These are phyloP conservation scores for Byssothecium circinans DNA, from an alignment of 2,329 filamentous ascomycete species.

Conservation along the genomic window DNA sequence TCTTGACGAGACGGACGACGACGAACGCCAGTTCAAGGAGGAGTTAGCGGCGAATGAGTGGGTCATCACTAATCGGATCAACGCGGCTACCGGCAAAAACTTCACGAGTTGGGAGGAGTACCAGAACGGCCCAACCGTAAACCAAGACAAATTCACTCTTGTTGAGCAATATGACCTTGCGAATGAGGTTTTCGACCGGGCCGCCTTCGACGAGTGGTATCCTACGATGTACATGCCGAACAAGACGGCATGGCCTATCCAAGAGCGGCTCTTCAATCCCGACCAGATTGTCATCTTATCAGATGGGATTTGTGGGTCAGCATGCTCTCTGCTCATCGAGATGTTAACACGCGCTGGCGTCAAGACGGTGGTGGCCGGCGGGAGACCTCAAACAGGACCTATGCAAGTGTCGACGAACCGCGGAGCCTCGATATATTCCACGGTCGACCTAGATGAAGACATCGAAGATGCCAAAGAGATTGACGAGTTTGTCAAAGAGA, in stretches of 20 bases:
- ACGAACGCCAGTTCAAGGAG: slow-evolving; percentile 4
- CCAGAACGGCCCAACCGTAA: slow-evolving; percentile 22
- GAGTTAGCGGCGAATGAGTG: slow-evolving; percentile 11
- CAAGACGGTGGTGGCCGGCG: slow-evolving; percentile 58
- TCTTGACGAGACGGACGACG: slow-evolving; percentile 2
- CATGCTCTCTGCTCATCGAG: slow-evolving; percentile 58
- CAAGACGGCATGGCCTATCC: slow-evolving; percentile 1
- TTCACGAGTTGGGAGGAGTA: slow-evolving; percentile 48
- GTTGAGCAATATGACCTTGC: slow-evolving; percentile 12
- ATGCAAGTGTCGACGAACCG: slow-evolving; percentile 64
- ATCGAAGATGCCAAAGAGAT: slow-evolving; percentile 12
- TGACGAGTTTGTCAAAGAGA: slow-evolving; percentile 2
- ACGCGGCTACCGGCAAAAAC: slow-evolving; percentile 18
- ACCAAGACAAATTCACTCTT: slow-evolving; percentile 18
- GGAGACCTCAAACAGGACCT: slow-evolving; percentile 53
- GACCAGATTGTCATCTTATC: slow-evolving; percentile 46
- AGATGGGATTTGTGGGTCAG: slow-evolving; percentile 59
- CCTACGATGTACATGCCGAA: slow-evolving; percentile 6
- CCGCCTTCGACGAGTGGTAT: slow-evolving; percentile 14
- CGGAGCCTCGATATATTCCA: slow-evolving; percentile 47
- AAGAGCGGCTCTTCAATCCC: slow-evolving; percentile 3
- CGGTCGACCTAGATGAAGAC: slow-evolving; percentile 40
- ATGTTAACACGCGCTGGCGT: slow-evolving; percentile 55
- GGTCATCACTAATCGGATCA: slow-evolving; percentile 16
- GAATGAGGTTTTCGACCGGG: slow-evolving; percentile 8